Evolutionary conservation across 768 basidiomycete genomes (phyloP).

Genomic region (Podaxis sp.): DNA sequence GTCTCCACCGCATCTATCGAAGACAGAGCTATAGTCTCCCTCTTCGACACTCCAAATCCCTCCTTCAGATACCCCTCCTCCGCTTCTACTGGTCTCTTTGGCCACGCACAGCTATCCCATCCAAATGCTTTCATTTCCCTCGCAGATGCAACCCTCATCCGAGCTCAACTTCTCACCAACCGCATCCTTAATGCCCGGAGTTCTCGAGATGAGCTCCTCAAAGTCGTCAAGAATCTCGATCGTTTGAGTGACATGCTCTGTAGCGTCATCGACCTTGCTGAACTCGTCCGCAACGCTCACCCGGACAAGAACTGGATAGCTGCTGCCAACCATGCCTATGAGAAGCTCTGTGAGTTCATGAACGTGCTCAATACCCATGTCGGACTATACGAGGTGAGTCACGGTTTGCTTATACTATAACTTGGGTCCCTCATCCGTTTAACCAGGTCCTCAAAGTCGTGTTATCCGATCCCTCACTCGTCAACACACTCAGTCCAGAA

Average conservation of each 20-base stretch:
- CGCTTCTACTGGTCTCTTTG: slow-evolving; percentile 79
- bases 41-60: slow-evolving; percentile 69
- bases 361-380: slow-evolving; percentile 94
- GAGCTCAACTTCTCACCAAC: slow-evolving; percentile 80
- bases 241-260: slow-evolving; percentile 95
- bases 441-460: slow-evolving; percentile 69
- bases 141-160: slow-evolving; percentile 75
- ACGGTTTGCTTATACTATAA: neutral
- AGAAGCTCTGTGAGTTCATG: slow-evolving; percentile 94
- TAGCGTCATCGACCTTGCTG: slow-evolving; percentile 94
- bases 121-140: slow-evolving; percentile 71
- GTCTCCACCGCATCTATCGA: slow-evolving; percentile 60
- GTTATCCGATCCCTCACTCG: slow-evolving; percentile 64
- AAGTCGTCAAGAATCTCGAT: slow-evolving; percentile 95
- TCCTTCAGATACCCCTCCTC: slow-evolving; percentile 28
- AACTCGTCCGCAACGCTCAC: slow-evolving; percentile 91
- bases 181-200: slow-evolving; percentile 77
- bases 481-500: slow-evolving; percentile 66
- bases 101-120: slow-evolving; percentile 68
- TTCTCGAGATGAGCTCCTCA: slow-evolving; percentile 71
- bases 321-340: slow-evolving; percentile 86
- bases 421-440: neutral
- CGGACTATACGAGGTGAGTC: slow-evolving; percentile 82
- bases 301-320: slow-evolving; percentile 83
- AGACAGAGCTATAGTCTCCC: slow-evolving; percentile 62